Base-by-base conservation (phyloP, 306 rosid genomes). In the Rosa persica region DNA sequence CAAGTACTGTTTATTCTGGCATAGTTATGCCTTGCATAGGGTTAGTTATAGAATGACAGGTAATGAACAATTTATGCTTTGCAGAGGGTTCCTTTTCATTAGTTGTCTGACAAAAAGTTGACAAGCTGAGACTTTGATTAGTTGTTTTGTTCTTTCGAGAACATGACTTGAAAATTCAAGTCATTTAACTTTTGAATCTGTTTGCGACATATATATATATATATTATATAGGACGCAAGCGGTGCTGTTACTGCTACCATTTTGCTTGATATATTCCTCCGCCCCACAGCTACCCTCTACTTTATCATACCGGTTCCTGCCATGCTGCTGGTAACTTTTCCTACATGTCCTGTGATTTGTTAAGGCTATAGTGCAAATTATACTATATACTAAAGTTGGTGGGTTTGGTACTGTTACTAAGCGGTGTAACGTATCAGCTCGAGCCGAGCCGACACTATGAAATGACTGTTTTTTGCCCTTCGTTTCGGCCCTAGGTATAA, bases 281-380 rank as follows among this genome's bases (percentile, higher is more conserved):
- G 70, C 84, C 98, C 98, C 51, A 86, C 38, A 69, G 68, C 89
- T 5, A 92, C 91, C 76, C 60, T 94, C 62, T 89, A 87, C 84
- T 76, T 92, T 42, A 8, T 92, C 67, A 85, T 94, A 78, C 98
- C 97, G 9, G 89, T 92, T 86, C 98, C 97, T 64, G 97, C 97
- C 30, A 61, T 88, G 62, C 78, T 92, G 80, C 66, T 92, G 87
- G 98, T 92, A 88, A 83, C 86, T 70, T 77, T 78, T 43, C 61
- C 76, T 75, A 62, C 47, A 77, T 73, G 48, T 76, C 60, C 30
- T 72, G 61, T 77, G 79, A 76, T 51, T 66, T 38, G 67, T 73
- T 57, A 57, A 16, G 42, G 73, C 57, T 82, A 67, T 80, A 19
- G 74, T 78, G 64, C 8, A 44, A 75, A 73, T n/a, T n/a, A n/a